Conservation (phyloP, 2,329 filamentous ascomycete genomes). For the Fusarium goolgardi region DNA sequence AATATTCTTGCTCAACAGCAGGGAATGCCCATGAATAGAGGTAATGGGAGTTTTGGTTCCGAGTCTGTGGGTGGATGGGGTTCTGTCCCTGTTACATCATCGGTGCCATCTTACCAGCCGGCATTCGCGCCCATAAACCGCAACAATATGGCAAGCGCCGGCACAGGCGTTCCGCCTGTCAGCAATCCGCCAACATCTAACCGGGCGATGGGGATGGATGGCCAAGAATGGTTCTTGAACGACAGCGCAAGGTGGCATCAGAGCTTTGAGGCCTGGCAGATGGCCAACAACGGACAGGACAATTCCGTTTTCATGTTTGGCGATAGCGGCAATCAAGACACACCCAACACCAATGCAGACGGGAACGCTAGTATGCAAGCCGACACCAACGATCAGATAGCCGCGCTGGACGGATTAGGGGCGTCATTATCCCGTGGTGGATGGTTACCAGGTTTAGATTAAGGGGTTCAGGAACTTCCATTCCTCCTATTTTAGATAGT, state of each 20-base stretch:
- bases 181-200: conserved; percentile 35
- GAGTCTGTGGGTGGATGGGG: conserved; percentile 47
- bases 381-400: conserved; percentile 41
- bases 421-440: conserved; percentile 49
- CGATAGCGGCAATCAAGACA: conserved; percentile 36
- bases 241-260: conserved; percentile 69
- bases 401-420: conserved; percentile 50
- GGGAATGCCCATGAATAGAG: conserved; percentile 37
- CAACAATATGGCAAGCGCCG: conserved; percentile 25
- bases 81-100: conserved; percentile 32
- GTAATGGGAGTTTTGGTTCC: conserved; percentile 37
- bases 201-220: conserved; percentile 56
- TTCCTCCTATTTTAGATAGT: conserved; percentile 5
- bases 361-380: conserved; percentile 30
- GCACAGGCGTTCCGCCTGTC: conserved; percentile 35
- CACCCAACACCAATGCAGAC: conserved; percentile 34
- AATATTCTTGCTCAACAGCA: conserved; percentile 32
- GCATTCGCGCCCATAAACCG: conserved; percentile 40
- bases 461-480: conserved; percentile 6
- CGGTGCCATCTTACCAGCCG: conserved; percentile 39
- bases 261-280: conserved; percentile 66
- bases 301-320: conserved; percentile 49
- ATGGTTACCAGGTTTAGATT: conserved; percentile 55
- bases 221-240: conserved; percentile 68
- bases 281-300: conserved; percentile 47